Evolutionary conservation across 148 eudicot species (phyloP), one percentile per base, ranked within the genome.

Genomic region (Rhododendron griersonianum): DNA sequence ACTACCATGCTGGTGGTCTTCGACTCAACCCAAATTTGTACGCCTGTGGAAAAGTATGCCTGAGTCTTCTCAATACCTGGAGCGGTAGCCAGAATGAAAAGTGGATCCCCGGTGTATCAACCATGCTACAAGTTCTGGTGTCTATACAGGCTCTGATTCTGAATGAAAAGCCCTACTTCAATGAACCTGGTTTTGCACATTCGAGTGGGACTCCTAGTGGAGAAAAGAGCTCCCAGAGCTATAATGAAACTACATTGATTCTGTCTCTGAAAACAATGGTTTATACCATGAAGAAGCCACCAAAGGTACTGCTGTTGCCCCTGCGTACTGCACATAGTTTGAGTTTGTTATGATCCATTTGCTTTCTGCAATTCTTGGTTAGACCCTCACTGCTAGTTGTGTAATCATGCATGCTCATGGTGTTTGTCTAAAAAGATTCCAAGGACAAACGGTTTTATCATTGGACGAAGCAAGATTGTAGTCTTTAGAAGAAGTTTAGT

Each of bases 51-150:
- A 93, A 95, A 92, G 98, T 95, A 67, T 95, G 98, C 91, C 87
- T 95, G 76, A 95, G 98, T 89, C 97, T 95, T 84, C 93, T 95
- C 77, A 94, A 94, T 84, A 95, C 98, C 82, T 94, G 98, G 98
- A 82, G 83, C 80, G 97, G 98, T 74, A 50, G 85, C 47, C 85
- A 82, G 86, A 88, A 87, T 80, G 95, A 95, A 88, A 91, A 88
- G 80, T 95, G 98, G 97, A 92, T 87, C 63, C 95, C 98, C 76
- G 87, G 90, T 59, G 77, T 86, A 63, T 95, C 98, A 44, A 95
- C 95, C 81, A 91, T 92, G 88, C 89, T 95, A 50, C 98, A 95
- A 91, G 92, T 95, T 78, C 86, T 95, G 86, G 95, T 95, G 67
- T 95, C 98, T 33, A 93, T 95, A 86, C 98, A 95, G 84, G 98